These are phyloP conservation scores for Botryosphaeria agaves DNA, from an alignment of 2,329 filamentous ascomycete species.

Conservation along the genomic window DNA sequence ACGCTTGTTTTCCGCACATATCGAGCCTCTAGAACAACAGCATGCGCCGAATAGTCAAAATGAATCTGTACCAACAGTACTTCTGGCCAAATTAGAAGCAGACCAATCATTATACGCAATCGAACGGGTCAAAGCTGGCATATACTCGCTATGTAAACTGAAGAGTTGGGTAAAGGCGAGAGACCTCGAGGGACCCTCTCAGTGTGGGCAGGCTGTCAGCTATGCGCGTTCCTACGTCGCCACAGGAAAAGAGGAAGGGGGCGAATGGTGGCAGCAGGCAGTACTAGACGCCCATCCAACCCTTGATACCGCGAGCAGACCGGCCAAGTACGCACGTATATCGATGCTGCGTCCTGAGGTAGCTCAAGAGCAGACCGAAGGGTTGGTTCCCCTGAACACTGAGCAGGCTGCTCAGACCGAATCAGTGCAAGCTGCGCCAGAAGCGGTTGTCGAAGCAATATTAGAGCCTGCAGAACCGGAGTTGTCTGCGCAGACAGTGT, in stretches of 20 bases:
- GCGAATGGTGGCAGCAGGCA: constrained; percentile 17
- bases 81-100: constrained; percentile 43
- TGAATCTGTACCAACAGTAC: constrained; percentile 34
- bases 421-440: constrained; percentile 1
- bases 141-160: constrained; percentile 53
- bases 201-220: too few relatives aligned
- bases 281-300: constrained; percentile 7
- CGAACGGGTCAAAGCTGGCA: constrained; percentile 43
- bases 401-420: too few relatives aligned
- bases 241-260: too few relatives aligned
- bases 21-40: constrained; percentile 47
- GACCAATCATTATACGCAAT: constrained; percentile 40
- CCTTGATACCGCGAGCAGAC: constrained; percentile 6
- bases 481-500: constrained; percentile 17
- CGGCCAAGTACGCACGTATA: constrained; percentile 10
- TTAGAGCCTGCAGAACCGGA: neutral
- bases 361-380: constrained; percentile 2
- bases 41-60: constrained; percentile 27
- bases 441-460: neutral
- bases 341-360: constrained; percentile 14
- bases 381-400: too few relatives aligned
- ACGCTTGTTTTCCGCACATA: constrained; percentile 41
- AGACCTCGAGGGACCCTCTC: too few relatives aligned
- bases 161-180: constrained; percentile 48
- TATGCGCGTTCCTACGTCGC: too few relatives aligned